phyloP scores from a whole-genome alignment of 495 filamentous ascomycete species.

The Copromyces sp. region DNA sequence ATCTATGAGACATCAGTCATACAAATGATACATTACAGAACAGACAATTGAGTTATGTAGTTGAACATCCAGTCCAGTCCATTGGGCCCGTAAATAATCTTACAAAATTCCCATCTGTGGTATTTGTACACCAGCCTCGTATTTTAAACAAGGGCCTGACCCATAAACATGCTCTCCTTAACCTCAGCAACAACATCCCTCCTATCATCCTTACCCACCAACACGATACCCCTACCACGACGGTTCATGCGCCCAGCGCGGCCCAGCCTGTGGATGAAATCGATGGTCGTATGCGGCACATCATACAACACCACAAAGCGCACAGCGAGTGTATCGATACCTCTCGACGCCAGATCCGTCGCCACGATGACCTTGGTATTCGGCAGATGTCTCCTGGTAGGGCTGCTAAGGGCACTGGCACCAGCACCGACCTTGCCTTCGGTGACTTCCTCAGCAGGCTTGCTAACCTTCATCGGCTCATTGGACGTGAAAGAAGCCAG shows the following conservation, averaged over 20 bases:
- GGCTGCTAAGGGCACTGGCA: background rate
- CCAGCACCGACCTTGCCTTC: conserved; percentile 11
- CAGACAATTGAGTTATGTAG: too few species aligned
- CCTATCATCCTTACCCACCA: conserved; percentile 82
- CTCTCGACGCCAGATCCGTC: conserved; percentile 84
- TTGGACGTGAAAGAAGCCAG: conserved; percentile 63
- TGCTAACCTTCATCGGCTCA: conserved; percentile 31
- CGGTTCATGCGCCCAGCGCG: conserved; percentile 87
- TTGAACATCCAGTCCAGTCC: background rate
- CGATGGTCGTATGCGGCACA: conserved; percentile 89
- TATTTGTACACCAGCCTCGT: background rate
- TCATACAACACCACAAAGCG: conserved; percentile 87
- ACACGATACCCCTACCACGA: conserved; percentile 76
- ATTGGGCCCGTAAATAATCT: background rate
- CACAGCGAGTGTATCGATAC: conserved; percentile 90
- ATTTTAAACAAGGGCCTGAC: conserved; percentile 67
- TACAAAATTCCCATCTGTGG: background rate
- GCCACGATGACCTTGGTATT: conserved; percentile 87
- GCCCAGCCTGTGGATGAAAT: conserved; percentile 93
- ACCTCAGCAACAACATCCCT: conserved; percentile 89
- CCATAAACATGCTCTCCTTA: conserved; percentile 86
- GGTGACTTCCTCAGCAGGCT: conserved; percentile 7
- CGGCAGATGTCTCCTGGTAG: conserved; percentile 23
- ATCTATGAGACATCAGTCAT: too few species aligned
- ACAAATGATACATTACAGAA: too few species aligned